Conservation (phyloP, 441 rosid genomes). For the Hura crepitans region DNA sequence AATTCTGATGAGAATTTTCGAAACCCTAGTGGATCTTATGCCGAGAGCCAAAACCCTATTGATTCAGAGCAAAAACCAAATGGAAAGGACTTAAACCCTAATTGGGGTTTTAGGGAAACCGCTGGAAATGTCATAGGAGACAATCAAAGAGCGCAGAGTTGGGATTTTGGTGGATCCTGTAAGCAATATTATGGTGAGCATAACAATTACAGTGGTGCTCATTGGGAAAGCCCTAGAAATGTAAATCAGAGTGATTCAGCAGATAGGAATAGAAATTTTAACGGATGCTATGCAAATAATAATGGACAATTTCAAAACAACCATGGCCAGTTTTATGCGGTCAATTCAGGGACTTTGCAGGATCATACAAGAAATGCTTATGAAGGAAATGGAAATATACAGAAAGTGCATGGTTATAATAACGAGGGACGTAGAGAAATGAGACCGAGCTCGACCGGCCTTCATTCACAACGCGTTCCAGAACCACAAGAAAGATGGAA, state of each 20-base stretch:
- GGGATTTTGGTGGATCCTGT: conserved; percentile 16
- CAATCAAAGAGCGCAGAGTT: conserved; percentile 12
- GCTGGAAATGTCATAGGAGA: conserved; percentile 14
- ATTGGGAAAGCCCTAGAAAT: conserved; percentile 18
- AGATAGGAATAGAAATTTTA: conserved; percentile 24
- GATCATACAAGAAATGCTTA: conserved; percentile 15
- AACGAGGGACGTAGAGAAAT: not conserved
- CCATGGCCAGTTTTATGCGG: conserved; percentile 2
- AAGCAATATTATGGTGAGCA: conserved; percentile 17
- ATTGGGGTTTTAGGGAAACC: conserved; percentile 26
- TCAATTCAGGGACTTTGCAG: conserved; percentile 9
- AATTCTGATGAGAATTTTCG: conserved; percentile 18
- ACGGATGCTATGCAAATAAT: conserved; percentile 21
- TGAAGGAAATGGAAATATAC: conserved; percentile 4
- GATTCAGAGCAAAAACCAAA: conserved; percentile 20
- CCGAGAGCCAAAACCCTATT: conserved; percentile 16
- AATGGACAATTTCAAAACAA: conserved; percentile 12
- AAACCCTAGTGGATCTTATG: conserved; percentile 16
- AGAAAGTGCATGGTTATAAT: not conserved
- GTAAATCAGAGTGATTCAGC: conserved; percentile 18
- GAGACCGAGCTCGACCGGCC: not conserved
- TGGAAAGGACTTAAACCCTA: conserved; percentile 30
- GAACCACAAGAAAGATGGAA: conserved; percentile 9
- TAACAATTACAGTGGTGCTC: conserved; percentile 12
- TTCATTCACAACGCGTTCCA: conserved; percentile 4